Percentiles rank a stretch among this genome's conserved stretches.
Evolutionary conservation across 805 yeast genomes (phyloP).

Genomic region (Grigorovia transvaalensis): DNA sequence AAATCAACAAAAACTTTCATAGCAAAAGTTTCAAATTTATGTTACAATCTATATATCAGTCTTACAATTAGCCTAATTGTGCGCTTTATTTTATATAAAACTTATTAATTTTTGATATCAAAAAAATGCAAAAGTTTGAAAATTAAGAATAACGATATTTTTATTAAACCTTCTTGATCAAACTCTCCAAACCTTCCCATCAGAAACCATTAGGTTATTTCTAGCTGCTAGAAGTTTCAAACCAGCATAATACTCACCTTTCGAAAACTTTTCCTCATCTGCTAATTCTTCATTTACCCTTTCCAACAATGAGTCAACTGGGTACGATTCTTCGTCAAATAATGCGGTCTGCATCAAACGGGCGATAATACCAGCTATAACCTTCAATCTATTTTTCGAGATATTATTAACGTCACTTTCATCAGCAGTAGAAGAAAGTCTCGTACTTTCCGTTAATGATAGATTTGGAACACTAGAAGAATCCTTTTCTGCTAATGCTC

Average conservation of each 20-base stretch:
- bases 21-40: no score
- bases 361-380: slow-evolving; percentile 39
- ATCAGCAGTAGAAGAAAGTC: slow-evolving; percentile 8
- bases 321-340: slow-evolving; percentile 37
- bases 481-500: slow-evolving; percentile 20
- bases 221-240: slow-evolving; percentile 33
- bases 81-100: no score
- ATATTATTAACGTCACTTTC: slow-evolving; percentile 30
- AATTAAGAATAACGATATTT: background rate
- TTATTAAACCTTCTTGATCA: slow-evolving; percentile 2
- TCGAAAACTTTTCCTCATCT: slow-evolving; percentile 39
- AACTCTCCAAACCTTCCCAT: slow-evolving; percentile 39
- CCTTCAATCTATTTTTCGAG: slow-evolving; percentile 40
- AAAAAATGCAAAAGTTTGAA: background rate
- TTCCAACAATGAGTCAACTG: slow-evolving; percentile 29
- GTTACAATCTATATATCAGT: no score
- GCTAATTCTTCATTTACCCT: slow-evolving; percentile 36
- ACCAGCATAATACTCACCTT: slow-evolving; percentile 37
- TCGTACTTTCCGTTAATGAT: slow-evolving; percentile 6
- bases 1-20: no score
- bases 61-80: no score
- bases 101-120: no score
- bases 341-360: slow-evolving; percentile 35
- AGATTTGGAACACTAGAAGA: slow-evolving; percentile 16
- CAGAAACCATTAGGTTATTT: slow-evolving; percentile 40